Percentiles rank a stretch among this genome's conserved stretches.
Evolutionary conservation across 495 filamentous ascomycete species (phyloP).

Genomic region (Coniosporium apollinis): DNA sequence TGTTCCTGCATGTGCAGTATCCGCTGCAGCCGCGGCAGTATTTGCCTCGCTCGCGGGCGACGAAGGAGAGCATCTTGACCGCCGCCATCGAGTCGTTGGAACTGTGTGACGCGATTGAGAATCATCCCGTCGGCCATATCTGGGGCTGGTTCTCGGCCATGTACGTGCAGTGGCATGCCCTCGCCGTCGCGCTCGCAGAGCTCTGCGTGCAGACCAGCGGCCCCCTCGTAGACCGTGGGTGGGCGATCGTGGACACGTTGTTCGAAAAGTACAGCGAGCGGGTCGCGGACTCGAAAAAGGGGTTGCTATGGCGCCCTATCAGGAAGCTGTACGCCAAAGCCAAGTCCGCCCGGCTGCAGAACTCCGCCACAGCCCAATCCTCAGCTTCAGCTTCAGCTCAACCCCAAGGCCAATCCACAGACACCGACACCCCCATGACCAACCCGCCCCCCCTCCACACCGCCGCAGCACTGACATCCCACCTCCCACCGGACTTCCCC

Average conservation of each 20-base stretch:
- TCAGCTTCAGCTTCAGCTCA: too few species aligned
- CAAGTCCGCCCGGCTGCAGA: too few species aligned
- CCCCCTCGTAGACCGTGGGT: conserved; percentile 2
- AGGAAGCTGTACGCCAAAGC: conserved; percentile 5
- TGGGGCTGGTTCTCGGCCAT: conserved; percentile 1
- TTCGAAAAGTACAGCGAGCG: not conserved
- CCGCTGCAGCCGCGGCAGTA: not conserved
- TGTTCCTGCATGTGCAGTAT: not conserved
- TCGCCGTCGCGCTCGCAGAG: conserved; percentile 3
- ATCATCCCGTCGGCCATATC: not conserved
- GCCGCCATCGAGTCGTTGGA: conserved; percentile 1
- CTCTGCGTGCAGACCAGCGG: conserved; percentile 3
- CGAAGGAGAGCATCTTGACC: not conserved
- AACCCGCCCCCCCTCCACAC: too few species aligned
- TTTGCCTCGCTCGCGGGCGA: not conserved
- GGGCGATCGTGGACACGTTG: conserved; percentile 1
- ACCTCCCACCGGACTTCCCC: too few species aligned
- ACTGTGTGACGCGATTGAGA: not conserved
- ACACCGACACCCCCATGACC: too few species aligned
- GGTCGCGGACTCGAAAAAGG: conserved; percentile 2
- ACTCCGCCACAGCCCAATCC: too few species aligned
- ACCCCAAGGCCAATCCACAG: too few species aligned
- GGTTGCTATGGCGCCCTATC: conserved; percentile 5
- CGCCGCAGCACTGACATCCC: too few species aligned
- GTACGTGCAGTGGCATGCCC: conserved; percentile 5